These are phyloP conservation scores for Suillus cothurnatus DNA, from an alignment of 768 basidiomycete species.

Conservation along the genomic window DNA sequence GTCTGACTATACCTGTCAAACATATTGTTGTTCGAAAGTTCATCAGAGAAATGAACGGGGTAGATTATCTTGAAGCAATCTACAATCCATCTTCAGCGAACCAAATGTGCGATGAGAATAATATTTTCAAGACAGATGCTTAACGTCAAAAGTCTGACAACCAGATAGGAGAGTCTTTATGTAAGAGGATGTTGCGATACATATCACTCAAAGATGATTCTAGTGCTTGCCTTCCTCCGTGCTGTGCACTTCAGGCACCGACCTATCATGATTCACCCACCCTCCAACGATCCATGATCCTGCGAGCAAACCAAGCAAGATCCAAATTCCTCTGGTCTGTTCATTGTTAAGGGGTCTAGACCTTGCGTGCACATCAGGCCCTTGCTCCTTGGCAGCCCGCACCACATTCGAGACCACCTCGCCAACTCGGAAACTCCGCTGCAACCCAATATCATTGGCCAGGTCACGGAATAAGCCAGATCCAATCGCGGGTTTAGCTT, in stretches of 20 bases:
- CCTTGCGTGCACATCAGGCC: slow-evolving; percentile 20
- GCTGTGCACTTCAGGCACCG: slow-evolving; percentile 16
- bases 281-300: slow-evolving; percentile 52
- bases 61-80: neutral
- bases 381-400: slow-evolving; percentile 19
- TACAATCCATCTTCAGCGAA: neutral
- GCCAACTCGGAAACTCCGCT: slow-evolving; percentile 30
- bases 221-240: slow-evolving; percentile 17
- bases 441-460: slow-evolving; percentile 39
- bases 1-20: neutral
- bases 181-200: neutral
- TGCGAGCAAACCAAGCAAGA: slow-evolving; percentile 48
- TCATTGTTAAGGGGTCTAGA: slow-evolving; percentile 42
- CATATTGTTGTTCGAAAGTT: neutral
- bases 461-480: slow-evolving; percentile 36
- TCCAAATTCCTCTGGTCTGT: slow-evolving; percentile 51
- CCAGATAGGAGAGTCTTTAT: neutral
- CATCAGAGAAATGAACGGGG: neutral
- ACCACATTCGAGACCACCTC: slow-evolving; percentile 18
- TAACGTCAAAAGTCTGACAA: neutral
- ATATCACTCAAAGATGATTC: slow-evolving; percentile 7
- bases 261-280: slow-evolving; percentile 21
- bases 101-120: neutral
- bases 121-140: neutral
- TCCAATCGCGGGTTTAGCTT: slow-evolving; percentile 18